A percentile compares a stretch with the other conserved stretches of the same genome.
These are phyloP conservation scores for Arachnomyces sp. DNA, from an alignment of 2,329 filamentous ascomycete genomes.

Conservation along the genomic window DNA sequence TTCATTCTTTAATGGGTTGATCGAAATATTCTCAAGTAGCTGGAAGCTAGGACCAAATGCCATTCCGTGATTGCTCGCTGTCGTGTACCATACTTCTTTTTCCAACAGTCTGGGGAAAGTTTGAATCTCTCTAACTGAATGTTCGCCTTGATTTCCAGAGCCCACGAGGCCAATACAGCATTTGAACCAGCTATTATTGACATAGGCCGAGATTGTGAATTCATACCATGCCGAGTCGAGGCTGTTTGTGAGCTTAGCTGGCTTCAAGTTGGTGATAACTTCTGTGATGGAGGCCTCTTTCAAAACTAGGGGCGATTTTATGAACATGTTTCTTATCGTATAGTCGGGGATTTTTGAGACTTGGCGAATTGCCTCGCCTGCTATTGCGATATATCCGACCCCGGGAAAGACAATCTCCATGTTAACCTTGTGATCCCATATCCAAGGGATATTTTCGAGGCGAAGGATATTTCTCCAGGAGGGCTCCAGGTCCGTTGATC, in stretches of 20 bases:
- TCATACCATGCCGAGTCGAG: slow-evolving; percentile 14
- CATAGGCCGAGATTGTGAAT: slow-evolving; percentile 15
- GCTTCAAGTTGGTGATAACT: slow-evolving; percentile 7
- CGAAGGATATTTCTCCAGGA: slow-evolving; percentile 36
- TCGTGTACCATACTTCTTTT: too few relatives aligned
- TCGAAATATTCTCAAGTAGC: too few relatives aligned
- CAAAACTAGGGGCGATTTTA: slow-evolving; percentile 17
- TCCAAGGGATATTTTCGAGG: slow-evolving; percentile 29
- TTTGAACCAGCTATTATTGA: slow-evolving; percentile 17
- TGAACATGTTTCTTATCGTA: slow-evolving; percentile 11
- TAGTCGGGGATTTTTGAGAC: background rate
- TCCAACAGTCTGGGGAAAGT: background rate
- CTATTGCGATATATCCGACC: slow-evolving; percentile 38
- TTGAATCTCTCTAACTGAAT: background rate
- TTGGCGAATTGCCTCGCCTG: slow-evolving; percentile 34
- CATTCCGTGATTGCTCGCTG: too few relatives aligned
- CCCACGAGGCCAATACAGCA: slow-evolving; percentile 15
- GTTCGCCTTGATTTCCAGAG: background rate
- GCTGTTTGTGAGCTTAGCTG: slow-evolving; percentile 7
- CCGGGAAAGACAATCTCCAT: slow-evolving; percentile 35
- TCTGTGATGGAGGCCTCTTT: slow-evolving; percentile 7
- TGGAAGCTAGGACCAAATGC: too few relatives aligned
- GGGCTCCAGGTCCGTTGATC: slow-evolving; percentile 24
- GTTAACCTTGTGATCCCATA: slow-evolving; percentile 36
- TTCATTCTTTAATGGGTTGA: too few relatives aligned